A percentile compares a stretch with the other conserved stretches of the same genome.
phyloP scores from a whole-genome alignment of 306 rosid species.

The Glycine latifolia region DNA sequence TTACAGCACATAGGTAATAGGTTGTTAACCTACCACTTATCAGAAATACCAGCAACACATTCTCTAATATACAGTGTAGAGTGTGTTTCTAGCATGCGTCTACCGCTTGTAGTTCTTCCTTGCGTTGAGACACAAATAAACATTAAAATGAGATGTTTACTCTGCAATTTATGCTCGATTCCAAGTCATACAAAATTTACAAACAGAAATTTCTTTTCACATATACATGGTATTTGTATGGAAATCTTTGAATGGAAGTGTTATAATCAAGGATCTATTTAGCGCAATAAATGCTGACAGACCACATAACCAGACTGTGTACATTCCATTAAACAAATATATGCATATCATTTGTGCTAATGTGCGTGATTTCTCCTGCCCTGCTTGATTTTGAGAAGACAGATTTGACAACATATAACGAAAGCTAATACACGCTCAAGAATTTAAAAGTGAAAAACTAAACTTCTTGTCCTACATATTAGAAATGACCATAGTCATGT shows the following conservation, averaged over 20 bases:
- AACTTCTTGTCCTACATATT: slow-evolving; percentile 14
- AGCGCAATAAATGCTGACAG: no score
- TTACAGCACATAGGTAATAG: no score
- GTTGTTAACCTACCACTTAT: no score
- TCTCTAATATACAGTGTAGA: no score
- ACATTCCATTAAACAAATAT: neutral
- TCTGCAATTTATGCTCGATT: no score
- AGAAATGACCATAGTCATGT: slow-evolving; percentile 21
- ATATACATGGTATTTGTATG: neutral
- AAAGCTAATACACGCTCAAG: neutral
- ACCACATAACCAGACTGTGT: neutral
- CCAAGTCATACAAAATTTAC: no score
- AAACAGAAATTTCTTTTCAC: no score
- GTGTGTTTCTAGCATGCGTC: no score
- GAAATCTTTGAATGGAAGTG: neutral
- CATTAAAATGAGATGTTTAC: no score
- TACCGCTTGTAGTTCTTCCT: no score
- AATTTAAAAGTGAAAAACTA: neutral
- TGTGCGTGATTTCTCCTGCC: neutral
- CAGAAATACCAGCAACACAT: no score
- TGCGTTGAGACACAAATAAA: no score
- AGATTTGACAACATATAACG: neutral
- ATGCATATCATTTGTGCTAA: neutral
- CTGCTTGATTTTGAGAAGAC: neutral
- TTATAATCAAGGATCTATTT: neutral